Conservation (phyloP, 1,284 basidiomycete species). For the Ceratobasidium theobromae region DNA sequence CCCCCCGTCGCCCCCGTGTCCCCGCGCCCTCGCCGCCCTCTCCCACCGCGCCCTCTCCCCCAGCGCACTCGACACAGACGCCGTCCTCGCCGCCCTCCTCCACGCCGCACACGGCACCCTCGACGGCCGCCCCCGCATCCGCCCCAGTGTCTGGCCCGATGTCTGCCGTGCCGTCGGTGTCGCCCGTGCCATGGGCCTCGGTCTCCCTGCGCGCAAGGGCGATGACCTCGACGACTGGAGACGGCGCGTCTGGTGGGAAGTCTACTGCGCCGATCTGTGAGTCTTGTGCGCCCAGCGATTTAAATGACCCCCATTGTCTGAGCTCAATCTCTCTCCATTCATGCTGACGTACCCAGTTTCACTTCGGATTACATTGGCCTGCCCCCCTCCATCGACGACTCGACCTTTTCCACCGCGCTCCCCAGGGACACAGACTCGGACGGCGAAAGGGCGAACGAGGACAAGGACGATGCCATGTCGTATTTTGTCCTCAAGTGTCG, state of each 20-base stretch:
- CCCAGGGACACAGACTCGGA: constrained; percentile 47
- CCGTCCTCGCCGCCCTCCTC: constrained; percentile 10
- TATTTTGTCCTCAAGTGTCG: constrained; percentile 51
- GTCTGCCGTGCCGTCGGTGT: constrained; percentile 48
- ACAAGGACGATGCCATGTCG: too few relatives aligned
- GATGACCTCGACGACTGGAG: constrained; percentile 55
- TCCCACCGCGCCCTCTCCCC: constrained; percentile 11
- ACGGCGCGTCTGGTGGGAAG: constrained; percentile 70
- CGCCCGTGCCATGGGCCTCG: constrained; percentile 7
- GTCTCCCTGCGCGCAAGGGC: not conserved
- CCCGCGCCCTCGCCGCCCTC: constrained; percentile 45
- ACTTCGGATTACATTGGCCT: constrained; percentile 65
- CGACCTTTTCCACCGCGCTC: constrained; percentile 53
- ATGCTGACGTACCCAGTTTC: constrained; percentile 52
- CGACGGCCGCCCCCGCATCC: constrained; percentile 51
- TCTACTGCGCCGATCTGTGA: constrained; percentile 69
- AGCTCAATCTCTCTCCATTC: not conserved
- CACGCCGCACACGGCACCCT: constrained; percentile 19
- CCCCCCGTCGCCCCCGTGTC: constrained; percentile 28
- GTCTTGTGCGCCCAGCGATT: constrained; percentile 40
- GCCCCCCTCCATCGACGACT: constrained; percentile 56
- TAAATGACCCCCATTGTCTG: not conserved
- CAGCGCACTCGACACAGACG: constrained; percentile 7
- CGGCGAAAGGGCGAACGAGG: constrained; percentile 40
- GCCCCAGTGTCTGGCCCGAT: constrained; percentile 61